Evolutionary conservation across 2,329 filamentous ascomycete species (phyloP), one percentile per base, ranked within the genome.

Genomic region (Aspergillus ustus): DNA sequence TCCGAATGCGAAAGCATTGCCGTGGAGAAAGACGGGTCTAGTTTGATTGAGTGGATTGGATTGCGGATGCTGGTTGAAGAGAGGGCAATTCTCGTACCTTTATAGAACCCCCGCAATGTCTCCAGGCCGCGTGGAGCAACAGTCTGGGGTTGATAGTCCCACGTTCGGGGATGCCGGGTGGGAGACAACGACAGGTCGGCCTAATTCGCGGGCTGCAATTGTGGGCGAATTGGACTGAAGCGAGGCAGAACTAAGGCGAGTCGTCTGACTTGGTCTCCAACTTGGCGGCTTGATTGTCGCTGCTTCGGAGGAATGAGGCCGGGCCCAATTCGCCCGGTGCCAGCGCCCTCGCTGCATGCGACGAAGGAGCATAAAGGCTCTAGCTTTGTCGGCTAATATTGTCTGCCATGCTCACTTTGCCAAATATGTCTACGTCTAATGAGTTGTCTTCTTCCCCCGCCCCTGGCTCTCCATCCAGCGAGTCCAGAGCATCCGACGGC

Each of bases 1-100:
- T 58, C 55, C 2, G 44, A 52, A 50, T 59, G 29, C 3, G 49
- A 46, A 19, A 51, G 48, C 48, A 52, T 52, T 49, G 44, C 29
- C 17, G 22, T 19, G 15, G 48, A 29, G 48, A n/a, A 31, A 15
- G 11, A 15, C 13, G 13, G 9, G 13, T 40, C 11, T 25, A 3
- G 25, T 25, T 25, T 25, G 25, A 25, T 25, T 25, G 25, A 25
- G 25, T 25, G 6, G 25, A 25, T 25, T 25, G 11, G 34, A 15
- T 40, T 40, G 34, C 13, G 22, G n/a, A n/a, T n/a, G 25, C 19
- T 22, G 7, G 45, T 48, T 20, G 45, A 22, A 9, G n/a, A 25
- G 34, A 15, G 11, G 11, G 15, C 8, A 5, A 15, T 40, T 8
- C 43, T 6, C 5, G 19, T 11, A 4, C 4, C 19, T 48, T 48